phyloP scores from a whole-genome alignment of 192 early-diverging fungal species.

The Pilobolus umbonatus region DNA sequence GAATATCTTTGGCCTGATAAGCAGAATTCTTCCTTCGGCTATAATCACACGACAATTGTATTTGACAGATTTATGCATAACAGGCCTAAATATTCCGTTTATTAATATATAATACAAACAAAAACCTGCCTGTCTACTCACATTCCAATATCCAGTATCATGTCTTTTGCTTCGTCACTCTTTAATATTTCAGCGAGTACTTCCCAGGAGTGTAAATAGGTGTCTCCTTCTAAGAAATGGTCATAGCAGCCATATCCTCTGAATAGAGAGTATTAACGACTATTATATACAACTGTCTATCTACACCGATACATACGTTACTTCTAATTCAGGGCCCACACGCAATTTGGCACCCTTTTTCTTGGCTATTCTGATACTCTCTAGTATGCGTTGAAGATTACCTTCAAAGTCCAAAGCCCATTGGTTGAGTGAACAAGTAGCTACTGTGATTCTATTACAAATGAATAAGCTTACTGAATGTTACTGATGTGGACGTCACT shows the following conservation, averaged over 20 bases:
- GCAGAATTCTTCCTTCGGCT: conserved; percentile 71
- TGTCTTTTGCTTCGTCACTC: conserved; percentile 61
- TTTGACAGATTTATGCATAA: conserved; percentile 83
- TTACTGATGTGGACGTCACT: too few species aligned
- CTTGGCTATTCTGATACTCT: conserved; percentile 83
- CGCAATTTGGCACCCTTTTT: conserved; percentile 73
- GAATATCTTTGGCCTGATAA: conserved; percentile 96
- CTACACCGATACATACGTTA: conserved; percentile 56
- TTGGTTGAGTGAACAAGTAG: conserved; percentile 81
- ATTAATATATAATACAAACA: not conserved
- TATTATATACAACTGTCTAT: not conserved
- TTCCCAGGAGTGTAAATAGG: conserved; percentile 93
- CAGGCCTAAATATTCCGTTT: conserved; percentile 55
- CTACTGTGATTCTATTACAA: conserved; percentile 54
- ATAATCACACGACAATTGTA: conserved; percentile 98
- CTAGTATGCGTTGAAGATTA: conserved; percentile 81
- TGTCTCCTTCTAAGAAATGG: conserved; percentile 96
- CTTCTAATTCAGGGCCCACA: conserved; percentile 94
- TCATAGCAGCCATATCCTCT: conserved; percentile 98
- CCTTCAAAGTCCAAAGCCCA: conserved; percentile 98
- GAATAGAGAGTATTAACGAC: not conserved
- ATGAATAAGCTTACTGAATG: too few species aligned
- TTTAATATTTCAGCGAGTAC: conserved; percentile 71
- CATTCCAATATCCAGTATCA: conserved; percentile 95
- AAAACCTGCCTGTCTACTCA: conserved; percentile 31